Conservation (phyloP, 2,329 filamentous ascomycete genomes). For the Botryotinia narcissicola region DNA sequence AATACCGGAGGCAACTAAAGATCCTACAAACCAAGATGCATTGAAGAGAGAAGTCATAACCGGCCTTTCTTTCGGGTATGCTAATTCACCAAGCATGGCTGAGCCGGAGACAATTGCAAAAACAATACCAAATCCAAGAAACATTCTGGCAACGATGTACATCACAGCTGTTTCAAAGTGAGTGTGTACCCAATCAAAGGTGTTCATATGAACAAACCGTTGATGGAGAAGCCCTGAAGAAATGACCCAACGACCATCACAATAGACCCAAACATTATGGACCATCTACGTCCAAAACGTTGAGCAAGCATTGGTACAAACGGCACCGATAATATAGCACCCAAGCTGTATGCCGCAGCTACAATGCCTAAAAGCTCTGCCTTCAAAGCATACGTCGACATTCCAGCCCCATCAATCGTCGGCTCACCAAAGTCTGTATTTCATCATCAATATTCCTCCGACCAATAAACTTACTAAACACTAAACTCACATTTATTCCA, state of each 20-base stretch:
- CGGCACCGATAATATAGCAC: slow-evolving; percentile 53
- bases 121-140: slow-evolving; percentile 53
- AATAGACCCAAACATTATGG: slow-evolving; percentile 54
- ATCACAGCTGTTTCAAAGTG: slow-evolving; percentile 42
- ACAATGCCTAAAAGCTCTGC: slow-evolving; percentile 24
- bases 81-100: slow-evolving; percentile 52
- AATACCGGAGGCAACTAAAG: slow-evolving; percentile 39
- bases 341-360: slow-evolving; percentile 52
- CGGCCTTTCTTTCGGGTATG: slow-evolving; percentile 53
- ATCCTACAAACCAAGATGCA: slow-evolving; percentile 46
- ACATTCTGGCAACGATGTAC: slow-evolving; percentile 52
- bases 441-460: not conserved
- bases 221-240: slow-evolving; percentile 48
- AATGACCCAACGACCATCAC: slow-evolving; percentile 55
- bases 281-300: slow-evolving; percentile 49
- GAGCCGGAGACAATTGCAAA: slow-evolving; percentile 53
- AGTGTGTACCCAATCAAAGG: slow-evolving; percentile 35
- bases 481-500: slow-evolving; percentile 37
- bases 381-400: not conserved
- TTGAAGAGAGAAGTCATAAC: slow-evolving; percentile 55
- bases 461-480: not conserved
- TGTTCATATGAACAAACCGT: slow-evolving; percentile 30
- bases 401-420: slow-evolving; percentile 12
- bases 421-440: slow-evolving; percentile 7
- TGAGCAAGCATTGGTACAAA: slow-evolving; percentile 53